Evolutionary conservation across 163 green algal genomes (phyloP).

Genomic region (Chlorella variabilis): DNA sequence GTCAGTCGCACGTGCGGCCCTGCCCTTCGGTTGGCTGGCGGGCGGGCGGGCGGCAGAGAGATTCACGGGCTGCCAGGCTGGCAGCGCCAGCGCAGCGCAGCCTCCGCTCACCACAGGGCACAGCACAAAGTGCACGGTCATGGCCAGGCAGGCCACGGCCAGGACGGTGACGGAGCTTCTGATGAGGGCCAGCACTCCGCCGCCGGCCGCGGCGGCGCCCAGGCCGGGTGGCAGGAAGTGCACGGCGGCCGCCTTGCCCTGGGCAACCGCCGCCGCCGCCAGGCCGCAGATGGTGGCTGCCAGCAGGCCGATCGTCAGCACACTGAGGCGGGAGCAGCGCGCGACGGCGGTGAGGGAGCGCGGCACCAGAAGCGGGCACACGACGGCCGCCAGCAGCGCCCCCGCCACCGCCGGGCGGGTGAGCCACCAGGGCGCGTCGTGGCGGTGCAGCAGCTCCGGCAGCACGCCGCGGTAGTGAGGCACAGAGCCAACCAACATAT

Average conservation of each 20-base stretch:
- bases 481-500: constrained; percentile 46
- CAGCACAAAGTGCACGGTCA: too few species aligned
- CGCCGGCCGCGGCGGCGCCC: too few species aligned
- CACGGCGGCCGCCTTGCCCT: constrained; percentile 33
- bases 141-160: too few species aligned
- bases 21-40: too few species aligned
- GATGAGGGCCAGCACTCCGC: too few species aligned
- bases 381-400: constrained; percentile 23
- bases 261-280: constrained; percentile 13
- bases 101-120: too few species aligned
- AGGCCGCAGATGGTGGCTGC: constrained; percentile 35
- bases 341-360: constrained; percentile 40
- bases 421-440: constrained; percentile 37
- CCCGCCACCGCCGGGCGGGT: constrained; percentile 1
- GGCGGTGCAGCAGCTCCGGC: constrained; percentile 36
- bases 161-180: too few species aligned
- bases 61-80: too few species aligned
- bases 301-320: constrained; percentile 45
- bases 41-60: too few species aligned
- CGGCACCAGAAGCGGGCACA: constrained; percentile 45
- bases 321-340: constrained; percentile 24
- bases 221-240: constrained; percentile 38
- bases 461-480: constrained; percentile 43
- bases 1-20: too few species aligned
- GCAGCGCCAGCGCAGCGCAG: too few species aligned